Percentiles rank a stretch among this genome's conserved stretches.
Conservation (phyloP, 2,329 filamentous ascomycete species). For the Incumbomyces lentus region DNA sequence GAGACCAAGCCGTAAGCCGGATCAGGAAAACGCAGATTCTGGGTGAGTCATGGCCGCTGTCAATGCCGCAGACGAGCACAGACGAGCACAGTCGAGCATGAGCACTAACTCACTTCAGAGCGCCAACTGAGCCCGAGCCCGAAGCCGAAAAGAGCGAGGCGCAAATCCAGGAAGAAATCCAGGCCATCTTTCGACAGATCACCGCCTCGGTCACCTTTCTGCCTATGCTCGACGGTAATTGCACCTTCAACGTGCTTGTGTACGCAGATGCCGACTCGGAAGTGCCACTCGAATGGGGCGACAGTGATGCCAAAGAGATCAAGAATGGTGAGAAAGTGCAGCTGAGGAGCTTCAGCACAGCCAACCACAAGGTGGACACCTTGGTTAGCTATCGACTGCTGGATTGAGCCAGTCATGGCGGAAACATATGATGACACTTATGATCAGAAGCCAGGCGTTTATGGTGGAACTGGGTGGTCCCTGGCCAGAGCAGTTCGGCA, state of each 20-base stretch:
- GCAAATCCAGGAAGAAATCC: constrained; percentile 92
- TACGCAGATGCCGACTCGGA: constrained; percentile 96
- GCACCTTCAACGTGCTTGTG: constrained; percentile 96
- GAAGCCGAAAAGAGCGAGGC: constrained; percentile 69
- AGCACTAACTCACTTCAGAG: constrained; percentile 11
- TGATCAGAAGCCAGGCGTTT: background rate
- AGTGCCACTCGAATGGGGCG: constrained; percentile 95
- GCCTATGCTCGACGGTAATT: constrained; percentile 84
- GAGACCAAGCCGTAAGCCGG: constrained; percentile 33
- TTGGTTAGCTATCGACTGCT: constrained; percentile 74
- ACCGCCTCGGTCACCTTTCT: constrained; percentile 95
- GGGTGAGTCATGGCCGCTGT: constrained; percentile 33
- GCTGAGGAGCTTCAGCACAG: constrained; percentile 89
- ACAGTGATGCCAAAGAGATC: constrained; percentile 97
- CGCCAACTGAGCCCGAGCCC: constrained; percentile 16
- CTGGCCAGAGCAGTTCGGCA: too few relatives aligned
- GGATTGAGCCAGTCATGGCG: constrained; percentile 22
- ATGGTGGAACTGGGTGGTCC: background rate
- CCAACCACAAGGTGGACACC: constrained; percentile 86
- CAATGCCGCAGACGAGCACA: background rate
- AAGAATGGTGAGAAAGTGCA: constrained; percentile 89
- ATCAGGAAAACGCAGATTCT: constrained; percentile 60
- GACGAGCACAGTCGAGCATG: constrained; percentile 18
- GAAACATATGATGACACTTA: background rate
- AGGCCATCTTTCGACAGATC: constrained; percentile 94